phyloP scores from a whole-genome alignment of 345 rosid genomes.

The Aethionema arabicum region DNA sequence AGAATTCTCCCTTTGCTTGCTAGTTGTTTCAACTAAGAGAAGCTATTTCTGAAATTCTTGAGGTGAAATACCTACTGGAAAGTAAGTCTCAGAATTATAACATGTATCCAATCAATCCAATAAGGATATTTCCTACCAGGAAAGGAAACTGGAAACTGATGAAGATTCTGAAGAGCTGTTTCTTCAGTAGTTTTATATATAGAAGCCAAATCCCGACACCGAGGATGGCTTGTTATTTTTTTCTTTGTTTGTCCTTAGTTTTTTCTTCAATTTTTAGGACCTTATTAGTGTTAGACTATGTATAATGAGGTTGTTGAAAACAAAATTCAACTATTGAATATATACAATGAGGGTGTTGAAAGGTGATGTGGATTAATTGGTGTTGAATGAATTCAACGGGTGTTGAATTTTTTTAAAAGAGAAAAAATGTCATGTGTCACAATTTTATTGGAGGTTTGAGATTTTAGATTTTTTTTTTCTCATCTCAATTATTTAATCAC shows the following conservation, averaged over 20 bases:
- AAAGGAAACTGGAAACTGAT: constrained; percentile 33
- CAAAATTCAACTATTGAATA: too few species aligned
- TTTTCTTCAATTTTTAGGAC: constrained; percentile 32
- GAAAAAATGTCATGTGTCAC: too few species aligned
- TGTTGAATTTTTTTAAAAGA: too few species aligned
- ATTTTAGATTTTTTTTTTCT: too few species aligned
- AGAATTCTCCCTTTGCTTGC: constrained; percentile 38
- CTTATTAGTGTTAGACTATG: constrained; percentile 28
- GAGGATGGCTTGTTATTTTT: constrained; percentile 54
- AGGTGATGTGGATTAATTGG: too few species aligned
- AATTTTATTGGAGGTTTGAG: too few species aligned
- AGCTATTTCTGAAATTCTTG: constrained; percentile 40
- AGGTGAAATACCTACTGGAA: constrained; percentile 48
- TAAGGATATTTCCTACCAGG: constrained; percentile 40
- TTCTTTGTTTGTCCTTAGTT: constrained; percentile 43
- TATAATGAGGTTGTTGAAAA: too few species aligned
- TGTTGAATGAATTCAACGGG: too few species aligned
- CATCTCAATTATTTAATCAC: too few species aligned
- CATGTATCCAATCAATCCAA: constrained; percentile 8
- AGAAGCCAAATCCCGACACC: constrained; percentile 45
- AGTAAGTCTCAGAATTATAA: constrained; percentile 7
- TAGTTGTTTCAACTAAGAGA: constrained; percentile 45
- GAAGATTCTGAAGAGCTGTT: constrained; percentile 32
- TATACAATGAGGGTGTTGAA: too few species aligned
- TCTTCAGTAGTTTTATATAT: constrained; percentile 34